Base-by-base conservation (phyloP, 2,329 filamentous ascomycete species). In the Colletotrichum limetticola region DNA sequence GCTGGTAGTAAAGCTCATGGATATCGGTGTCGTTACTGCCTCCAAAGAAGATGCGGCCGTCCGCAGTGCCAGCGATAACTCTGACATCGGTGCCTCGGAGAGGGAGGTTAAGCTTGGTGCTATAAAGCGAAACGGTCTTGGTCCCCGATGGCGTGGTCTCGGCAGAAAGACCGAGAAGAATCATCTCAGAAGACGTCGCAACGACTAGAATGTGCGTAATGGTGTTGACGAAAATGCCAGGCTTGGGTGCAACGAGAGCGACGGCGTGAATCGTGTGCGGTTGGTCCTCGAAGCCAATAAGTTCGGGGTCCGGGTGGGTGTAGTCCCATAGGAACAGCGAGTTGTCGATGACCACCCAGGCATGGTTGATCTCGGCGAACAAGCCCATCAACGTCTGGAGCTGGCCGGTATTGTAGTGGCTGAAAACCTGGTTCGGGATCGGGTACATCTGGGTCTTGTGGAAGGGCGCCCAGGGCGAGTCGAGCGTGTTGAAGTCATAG, bases 311-410 rank as follows among this genome's bases (percentile, higher is more conserved):
- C n/a, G 94, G 91, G 80, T 95, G 90, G 7, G 95, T 98, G 82
- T 98, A 99, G 83, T 99, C 96, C 97, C 97, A 99, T 19, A 99
- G 88, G 81, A 98, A 99, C 57, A 99, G 87, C 74, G 94, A 94
- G 84, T 97, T 98, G 85, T 99, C 97, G 80, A 99, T 97, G 28
- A 94, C 91, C 68, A 98, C 94, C 94, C 95, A 99, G 35, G 96
- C 97, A 83, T 98, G 95, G 79, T 96, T 95, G 79, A 99, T 89
- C 83, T 97, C 94, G 22, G 97, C 94, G 82, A 99, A 98, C 42
- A 99, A 86, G 11, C 97, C 97, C 93, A 99, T 97, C 79, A 91
- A 90, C n/a, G 95, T 98, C 72, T 93, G 92, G 28, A 98, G 91
- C 80, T 97, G 92, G 71, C 94, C 93, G 64, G 91, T 88, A 78